A percentile compares a stretch with the other conserved stretches of the same genome.
Conservation (phyloP, 495 filamentous ascomycete genomes). For the Recurvomyces mirabilis region DNA sequence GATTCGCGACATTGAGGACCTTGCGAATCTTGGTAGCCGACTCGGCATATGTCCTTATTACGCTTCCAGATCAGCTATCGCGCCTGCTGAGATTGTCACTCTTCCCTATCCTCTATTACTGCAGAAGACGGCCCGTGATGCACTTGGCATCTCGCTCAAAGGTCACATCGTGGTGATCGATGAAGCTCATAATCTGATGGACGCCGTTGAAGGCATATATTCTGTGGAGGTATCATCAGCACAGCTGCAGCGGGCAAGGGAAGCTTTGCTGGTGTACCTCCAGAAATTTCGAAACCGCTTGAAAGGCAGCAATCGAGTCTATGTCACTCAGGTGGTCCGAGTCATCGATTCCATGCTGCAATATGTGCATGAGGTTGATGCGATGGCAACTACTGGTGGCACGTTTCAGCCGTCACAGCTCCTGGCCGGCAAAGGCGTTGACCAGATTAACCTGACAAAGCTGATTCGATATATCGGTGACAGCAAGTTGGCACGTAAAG, state of each 20-base stretch:
- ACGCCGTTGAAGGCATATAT: constrained; percentile 79
- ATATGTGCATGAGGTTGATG: constrained; percentile 41
- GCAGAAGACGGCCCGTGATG: constrained; percentile 80
- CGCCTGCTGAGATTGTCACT: constrained; percentile 83
- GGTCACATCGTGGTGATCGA: constrained; percentile 87
- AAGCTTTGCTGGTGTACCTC: constrained; percentile 69
- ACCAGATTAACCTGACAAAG: constrained; percentile 90
- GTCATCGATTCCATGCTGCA: constrained; percentile 64
- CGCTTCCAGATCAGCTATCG: constrained; percentile 71
- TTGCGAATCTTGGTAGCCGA: constrained; percentile 63
- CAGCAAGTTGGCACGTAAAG: constrained; percentile 87
- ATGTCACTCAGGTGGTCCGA: constrained; percentile 75
- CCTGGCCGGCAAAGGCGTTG: constrained; percentile 74
- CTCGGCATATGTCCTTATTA: constrained; percentile 91
- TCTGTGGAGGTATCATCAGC: constrained; percentile 62
- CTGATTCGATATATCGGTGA: constrained; percentile 77
- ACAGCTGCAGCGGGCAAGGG: constrained; percentile 60
- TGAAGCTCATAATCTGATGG: constrained; percentile 96
- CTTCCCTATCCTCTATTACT: constrained; percentile 85
- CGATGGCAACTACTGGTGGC: constrained; percentile 41
- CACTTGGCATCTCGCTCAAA: constrained; percentile 73
- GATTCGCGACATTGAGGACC: constrained; percentile 87
- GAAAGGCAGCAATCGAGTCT: constrained; percentile 85
- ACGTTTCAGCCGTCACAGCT: constrained; percentile 56
- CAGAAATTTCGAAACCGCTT: constrained; percentile 77